Base-by-base conservation (phyloP, 306 rosid genomes). In the Pachyrhizus erosus region DNA sequence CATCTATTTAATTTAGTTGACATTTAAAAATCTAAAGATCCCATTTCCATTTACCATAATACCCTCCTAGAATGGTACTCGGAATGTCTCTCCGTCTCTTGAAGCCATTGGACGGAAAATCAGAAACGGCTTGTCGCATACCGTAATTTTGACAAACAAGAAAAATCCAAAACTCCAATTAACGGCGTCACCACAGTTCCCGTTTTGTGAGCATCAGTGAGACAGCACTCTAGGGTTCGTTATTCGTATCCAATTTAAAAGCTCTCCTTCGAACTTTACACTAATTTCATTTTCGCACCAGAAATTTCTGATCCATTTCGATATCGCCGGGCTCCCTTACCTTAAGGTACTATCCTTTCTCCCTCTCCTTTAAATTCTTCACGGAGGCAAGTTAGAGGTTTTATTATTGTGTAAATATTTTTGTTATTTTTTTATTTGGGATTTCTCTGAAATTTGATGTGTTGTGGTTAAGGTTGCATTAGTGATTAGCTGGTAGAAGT, bases 291-390 rank as follows among this genome's bases (percentile, higher is more conserved):
- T 29, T 23, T 54, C 73, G 5, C 21, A 31, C 60, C 61, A 11
- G 2, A 31, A n/a, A 13, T 62, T 43, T 58, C 69, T 27, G 5
- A 45, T 21, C 20, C 29, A 20, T 21, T 55, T 20, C 14, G 29
- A 55, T 2, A 21, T 20, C 62, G 14, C 9, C 1, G 62, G 20
- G 27, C 62, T 21, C 29, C 29, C 15, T 70, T 43, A 33, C 69
- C 73, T 72, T 34, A 57, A 77, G 90, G 90, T 87, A 84, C 66
- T 49, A 17, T 86, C 73, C 68, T 66, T 42, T 69, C 79, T 42
- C 39, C 10, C 72, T 51, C 58, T 11, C 70, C 31, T 54, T 42
- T 0, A 21, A 57, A 46, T 77, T 54, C 34, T 72, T 62, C 51
- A 57, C 48, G 10, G 48, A 34, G 26, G 49, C 52, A 24, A 62